Conservation (phyloP, 2,329 filamentous ascomycete genomes). For the Ophiostoma triangulosporum region DNA sequence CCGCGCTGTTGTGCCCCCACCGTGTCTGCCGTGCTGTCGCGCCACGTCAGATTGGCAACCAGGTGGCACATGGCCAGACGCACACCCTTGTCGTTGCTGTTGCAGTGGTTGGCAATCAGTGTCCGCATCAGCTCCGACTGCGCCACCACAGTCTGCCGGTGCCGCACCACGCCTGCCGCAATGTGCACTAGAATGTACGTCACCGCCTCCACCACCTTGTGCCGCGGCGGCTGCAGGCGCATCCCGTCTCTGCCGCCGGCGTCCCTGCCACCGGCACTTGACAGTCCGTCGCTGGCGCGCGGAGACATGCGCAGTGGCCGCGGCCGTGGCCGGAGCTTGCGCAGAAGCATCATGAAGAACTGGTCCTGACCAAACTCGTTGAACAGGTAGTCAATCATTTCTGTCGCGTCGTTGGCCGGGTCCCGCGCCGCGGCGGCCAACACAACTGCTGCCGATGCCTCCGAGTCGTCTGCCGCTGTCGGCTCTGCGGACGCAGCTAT, state of each 20-base stretch:
- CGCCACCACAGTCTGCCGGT: conserved; percentile 63
- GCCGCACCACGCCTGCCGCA: conserved; percentile 64
- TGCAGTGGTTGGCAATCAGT: conserved; percentile 54
- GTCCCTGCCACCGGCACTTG: conserved; percentile 19
- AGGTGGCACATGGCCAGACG: conserved; percentile 71
- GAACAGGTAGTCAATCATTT: conserved; percentile 80
- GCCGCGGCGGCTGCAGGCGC: conserved; percentile 41
- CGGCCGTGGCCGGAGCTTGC: conserved; percentile 42
- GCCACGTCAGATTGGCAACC: conserved; percentile 72
- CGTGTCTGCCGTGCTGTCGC: conserved; percentile 60
- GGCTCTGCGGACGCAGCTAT: not conserved
- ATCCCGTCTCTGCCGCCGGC: conserved; percentile 27
- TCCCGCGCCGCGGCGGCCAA: conserved; percentile 28
- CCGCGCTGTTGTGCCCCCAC: conserved; percentile 53
- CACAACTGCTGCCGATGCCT: not conserved
- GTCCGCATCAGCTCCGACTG: conserved; percentile 65
- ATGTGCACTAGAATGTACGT: conserved; percentile 79
- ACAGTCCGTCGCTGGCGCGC: not conserved
- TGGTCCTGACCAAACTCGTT: conserved; percentile 59
- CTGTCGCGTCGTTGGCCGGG: conserved; percentile 36
- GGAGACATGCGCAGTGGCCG: not conserved
- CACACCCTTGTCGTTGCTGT: conserved; percentile 58
- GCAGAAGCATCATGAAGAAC: conserved; percentile 67
- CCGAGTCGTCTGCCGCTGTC: not conserved
- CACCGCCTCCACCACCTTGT: conserved; percentile 63